Percentiles rank a stretch among this genome's conserved stretches.
These are phyloP conservation scores for Rutstroemia sp. DNA, from an alignment of 2,329 filamentous ascomycete genomes.

Conservation along the genomic window DNA sequence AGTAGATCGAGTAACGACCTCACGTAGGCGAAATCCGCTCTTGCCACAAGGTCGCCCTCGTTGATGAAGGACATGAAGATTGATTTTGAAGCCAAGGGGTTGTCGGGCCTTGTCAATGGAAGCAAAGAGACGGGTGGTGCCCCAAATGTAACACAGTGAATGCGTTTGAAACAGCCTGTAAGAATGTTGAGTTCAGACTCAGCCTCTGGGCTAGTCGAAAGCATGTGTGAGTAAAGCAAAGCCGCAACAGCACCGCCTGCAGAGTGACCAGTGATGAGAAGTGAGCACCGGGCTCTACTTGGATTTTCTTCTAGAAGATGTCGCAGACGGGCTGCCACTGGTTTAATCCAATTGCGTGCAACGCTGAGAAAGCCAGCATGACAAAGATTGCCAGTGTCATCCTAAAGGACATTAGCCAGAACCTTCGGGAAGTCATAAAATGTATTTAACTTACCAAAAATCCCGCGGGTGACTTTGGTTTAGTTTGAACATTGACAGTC, in stretches of 20 bases:
- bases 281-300: conserved; percentile 53
- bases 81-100: conserved; percentile 49
- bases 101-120: conserved; percentile 54
- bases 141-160: conserved; percentile 85
- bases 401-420: conserved; percentile 30
- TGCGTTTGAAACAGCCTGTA: conserved; percentile 63
- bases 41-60: conserved; percentile 73
- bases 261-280: conserved; percentile 80
- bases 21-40: conserved; percentile 72
- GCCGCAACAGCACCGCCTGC: conserved; percentile 79
- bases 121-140: conserved; percentile 68
- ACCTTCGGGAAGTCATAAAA: too few relatives aligned
- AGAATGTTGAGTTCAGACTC: conserved; percentile 63
- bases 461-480: conserved; percentile 54
- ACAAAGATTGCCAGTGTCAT: conserved; percentile 69
- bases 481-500: conserved; percentile 71
- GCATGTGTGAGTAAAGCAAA: conserved; percentile 76
- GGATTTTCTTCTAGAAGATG: conserved; percentile 67
- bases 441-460: conserved; percentile 48
- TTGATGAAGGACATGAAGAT: conserved; percentile 77
- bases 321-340: conserved; percentile 63
- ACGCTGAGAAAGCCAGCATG: conserved; percentile 75
- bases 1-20: conserved; percentile 66
- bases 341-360: conserved; percentile 65
- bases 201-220: conserved; percentile 46